Evolutionary conservation across 106 monocot species (phyloP), one percentile per base, ranked within the genome.

Genomic region (Narthecium ossifragum): DNA sequence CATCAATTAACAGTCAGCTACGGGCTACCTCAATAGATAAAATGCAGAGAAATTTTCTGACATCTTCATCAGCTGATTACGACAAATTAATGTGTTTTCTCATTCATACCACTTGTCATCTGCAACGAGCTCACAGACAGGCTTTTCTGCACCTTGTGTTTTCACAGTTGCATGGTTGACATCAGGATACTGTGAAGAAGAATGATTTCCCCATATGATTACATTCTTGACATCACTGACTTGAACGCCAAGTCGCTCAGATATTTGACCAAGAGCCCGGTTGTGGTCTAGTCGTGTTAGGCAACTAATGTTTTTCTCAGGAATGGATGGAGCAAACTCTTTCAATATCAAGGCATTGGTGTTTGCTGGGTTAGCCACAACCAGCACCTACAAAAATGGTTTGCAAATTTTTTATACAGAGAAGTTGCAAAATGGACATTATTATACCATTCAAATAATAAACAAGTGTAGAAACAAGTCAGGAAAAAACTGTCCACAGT

Each of bases 331-430:
- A 34, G 84, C 84, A 37, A 81, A 89, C 62, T 89, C 89, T 55
- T 85, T 89, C 40, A 89, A 55, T 57, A 89, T 85, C n/a, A 89
- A 57, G 12, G 88, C 88, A 63, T 89, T 89, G 31, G 89, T 91
- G 67, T 91, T 91, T 29, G 90, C 82, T 9, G 84, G 84, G 34
- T 89, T 89, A 36, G 91, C 91, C 9, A 91, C 86, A 18, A 91
- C 77, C 54, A 91, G 64, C 26, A 86, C 91, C 83, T 91, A 59
- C 25, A 70, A 17, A 63, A 63, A 26, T 57, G 11, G 1, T 60
- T 1, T n/a, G 23, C n/a, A 28, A 62, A 26, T 2, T 31, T 13
- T 4, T 43, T 43, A n/a, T n/a, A n/a, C n/a, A n/a, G 11, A 43
- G 43, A 13, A 43, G 2, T 0, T 43, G 43, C 43, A 37, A 5